Base-by-base conservation (phyloP, 208 protist genomes). In the Herpetomonas samuelpessoai region DNA sequence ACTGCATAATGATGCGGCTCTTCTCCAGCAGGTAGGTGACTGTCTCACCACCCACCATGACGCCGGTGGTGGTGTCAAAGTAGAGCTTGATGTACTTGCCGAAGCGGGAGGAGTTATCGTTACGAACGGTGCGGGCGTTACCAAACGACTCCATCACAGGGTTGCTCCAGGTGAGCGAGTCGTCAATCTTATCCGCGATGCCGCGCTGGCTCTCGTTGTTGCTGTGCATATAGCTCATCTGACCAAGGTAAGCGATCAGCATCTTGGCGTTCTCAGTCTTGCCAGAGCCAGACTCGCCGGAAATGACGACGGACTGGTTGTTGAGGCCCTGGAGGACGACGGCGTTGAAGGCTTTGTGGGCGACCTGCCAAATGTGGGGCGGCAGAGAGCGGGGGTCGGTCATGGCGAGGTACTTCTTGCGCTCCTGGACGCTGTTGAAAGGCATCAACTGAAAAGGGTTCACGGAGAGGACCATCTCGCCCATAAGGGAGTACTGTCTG, bases 41-140 rank as follows among this genome's bases (percentile, higher is more conserved):
- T 0, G 88, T 87, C 70, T 87, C 66, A 30, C 89, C 92, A 35
- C 92, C 92, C 1, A 92, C 56, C 77, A 97, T 83, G n/a, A 86
- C 72, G 19, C 87, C 88, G n/a, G 83, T 79, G 25, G 65, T 65
- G 25, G 59, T 59, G 70, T 97, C 89, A 76, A 98, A 97, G 67
- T 89, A 91, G 14, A 98, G 83, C 66, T 97, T 94, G 60, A 96
- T 97, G 74, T 96, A 97, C 79, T 98, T 97, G 59, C 92, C 92
- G 62, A 98, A 98, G 44, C 96, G 88, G 7, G 85, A 96, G 6
- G 90, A 97, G 79, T 98, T 98, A 73, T 97, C 86, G 63, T 97
- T 97, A 38, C 88, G 82, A 27, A 94, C 72, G 0, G 92, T 95
- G 54, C 88, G 84, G 24, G 92, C 88, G 68, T 97, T 98, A 71